Conservation (phyloP, 129 eudicot species). For the Deinandra increscens region DNA sequence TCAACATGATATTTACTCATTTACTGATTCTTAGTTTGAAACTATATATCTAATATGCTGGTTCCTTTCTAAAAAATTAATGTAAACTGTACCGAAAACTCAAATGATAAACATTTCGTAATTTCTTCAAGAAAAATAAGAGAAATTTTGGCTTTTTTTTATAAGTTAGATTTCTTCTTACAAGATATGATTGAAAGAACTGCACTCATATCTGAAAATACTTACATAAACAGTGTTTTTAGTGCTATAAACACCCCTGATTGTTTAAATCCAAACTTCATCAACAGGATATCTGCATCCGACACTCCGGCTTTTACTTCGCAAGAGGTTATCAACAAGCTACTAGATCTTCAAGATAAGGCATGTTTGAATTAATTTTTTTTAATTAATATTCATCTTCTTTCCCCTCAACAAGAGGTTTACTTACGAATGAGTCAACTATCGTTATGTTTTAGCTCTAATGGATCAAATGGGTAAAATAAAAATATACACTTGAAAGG, state of each 20-base stretch:
- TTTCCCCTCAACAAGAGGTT: neutral
- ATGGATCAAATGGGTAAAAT: neutral
- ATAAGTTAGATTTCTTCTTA: neutral
- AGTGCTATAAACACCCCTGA: constrained; percentile 5
- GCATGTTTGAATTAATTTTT: constrained; percentile 33
- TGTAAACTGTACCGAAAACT: neutral
- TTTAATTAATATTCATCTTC: neutral
- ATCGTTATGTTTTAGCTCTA: neutral
- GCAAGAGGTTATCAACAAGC: constrained; percentile 66
- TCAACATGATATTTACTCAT: neutral
- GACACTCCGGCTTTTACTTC: constrained; percentile 72
- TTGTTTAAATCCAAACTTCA: constrained; percentile 4
- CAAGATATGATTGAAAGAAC: constrained; percentile 4
- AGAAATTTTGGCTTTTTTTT: neutral
- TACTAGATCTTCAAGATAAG: constrained; percentile 78
- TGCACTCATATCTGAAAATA: neutral
- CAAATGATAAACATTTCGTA: neutral
- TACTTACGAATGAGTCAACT: neutral
- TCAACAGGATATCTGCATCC: constrained; percentile 60
- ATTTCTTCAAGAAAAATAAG: neutral
- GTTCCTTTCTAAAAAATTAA: neutral
- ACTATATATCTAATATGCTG: neutral
- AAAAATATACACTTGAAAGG: no score
- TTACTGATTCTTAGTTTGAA: neutral
- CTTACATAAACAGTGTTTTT: neutral